A percentile compares a stretch with the other conserved stretches of the same genome.
Evolutionary conservation across 176 grass and related monocot species (phyloP).

Genomic region (Eleusine coracana): DNA sequence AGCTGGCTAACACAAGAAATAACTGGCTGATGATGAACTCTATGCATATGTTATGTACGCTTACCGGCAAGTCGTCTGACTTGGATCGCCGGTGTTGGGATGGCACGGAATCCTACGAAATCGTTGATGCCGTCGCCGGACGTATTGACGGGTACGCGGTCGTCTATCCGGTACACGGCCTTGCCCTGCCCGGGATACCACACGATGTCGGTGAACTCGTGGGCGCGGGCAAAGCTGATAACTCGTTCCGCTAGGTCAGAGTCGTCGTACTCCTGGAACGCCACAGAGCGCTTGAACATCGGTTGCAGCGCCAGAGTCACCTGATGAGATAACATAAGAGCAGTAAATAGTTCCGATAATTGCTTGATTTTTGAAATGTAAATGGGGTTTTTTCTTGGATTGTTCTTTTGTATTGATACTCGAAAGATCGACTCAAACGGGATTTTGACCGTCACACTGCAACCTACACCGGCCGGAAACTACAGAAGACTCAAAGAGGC

Average conservation of each 20-base stretch:
- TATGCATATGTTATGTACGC: too few relatives aligned
- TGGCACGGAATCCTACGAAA: constrained; percentile 52
- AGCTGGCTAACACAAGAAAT: too few relatives aligned
- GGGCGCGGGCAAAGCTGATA: constrained; percentile 31
- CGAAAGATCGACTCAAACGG: too few relatives aligned
- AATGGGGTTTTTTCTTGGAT: too few relatives aligned
- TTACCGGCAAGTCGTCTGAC: constrained; percentile 22
- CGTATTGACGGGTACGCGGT: constrained; percentile 43
- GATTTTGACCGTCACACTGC: too few relatives aligned
- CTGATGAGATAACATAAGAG: too few relatives aligned
- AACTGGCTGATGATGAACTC: too few relatives aligned
- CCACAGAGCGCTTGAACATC: constrained; percentile 57
- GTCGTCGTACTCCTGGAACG: constrained; percentile 23
- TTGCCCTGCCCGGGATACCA: constrained; percentile 55
- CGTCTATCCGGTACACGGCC: constrained; percentile 53
- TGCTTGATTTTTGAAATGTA: too few relatives aligned
- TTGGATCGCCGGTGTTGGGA: background rate
- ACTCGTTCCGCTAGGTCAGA: constrained; percentile 39
- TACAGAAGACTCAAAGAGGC: too few relatives aligned
- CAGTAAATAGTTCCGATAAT: too few relatives aligned
- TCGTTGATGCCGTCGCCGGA: constrained; percentile 46
- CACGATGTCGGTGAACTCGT: constrained; percentile 61
- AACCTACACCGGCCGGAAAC: too few relatives aligned
- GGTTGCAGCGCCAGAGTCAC: constrained; percentile 48
- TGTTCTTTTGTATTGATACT: too few relatives aligned